Conservation (phyloP, 495 filamentous ascomycete genomes). For the Aspergillus sparsus region DNA sequence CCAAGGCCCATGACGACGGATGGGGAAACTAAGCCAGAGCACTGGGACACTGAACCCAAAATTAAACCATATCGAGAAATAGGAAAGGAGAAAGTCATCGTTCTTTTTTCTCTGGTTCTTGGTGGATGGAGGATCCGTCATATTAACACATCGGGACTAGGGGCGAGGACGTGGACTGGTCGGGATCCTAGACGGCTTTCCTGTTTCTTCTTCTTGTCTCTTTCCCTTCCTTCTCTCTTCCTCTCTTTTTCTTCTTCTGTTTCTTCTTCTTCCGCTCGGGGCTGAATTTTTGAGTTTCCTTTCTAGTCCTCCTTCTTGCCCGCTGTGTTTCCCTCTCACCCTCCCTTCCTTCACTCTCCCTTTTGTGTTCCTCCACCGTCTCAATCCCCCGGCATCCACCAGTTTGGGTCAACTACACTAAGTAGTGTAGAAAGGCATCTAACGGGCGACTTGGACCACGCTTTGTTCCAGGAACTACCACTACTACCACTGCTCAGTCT, state of each 20-base stretch:
- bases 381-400: conserved; percentile 15
- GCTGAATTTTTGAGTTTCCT: conserved; percentile 19
- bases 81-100: conserved; percentile 17
- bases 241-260: conserved; percentile 24
- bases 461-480: neutral
- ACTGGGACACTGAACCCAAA: conserved; percentile 18
- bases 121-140: conserved; percentile 47
- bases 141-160: conserved; percentile 54
- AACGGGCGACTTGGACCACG: neutral
- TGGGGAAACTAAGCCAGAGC: conserved; percentile 17
- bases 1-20: conserved; percentile 12
- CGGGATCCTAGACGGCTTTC: conserved; percentile 44
- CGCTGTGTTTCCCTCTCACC: conserved; percentile 16
- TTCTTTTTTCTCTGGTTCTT: conserved; percentile 35
- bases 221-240: conserved; percentile 26
- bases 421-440: neutral
- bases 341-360: conserved; percentile 15
- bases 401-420: conserved; percentile 8
- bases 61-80: conserved; percentile 20
- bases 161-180: conserved; percentile 41
- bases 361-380: conserved; percentile 11
- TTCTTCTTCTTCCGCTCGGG: conserved; percentile 28
- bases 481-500: conserved; percentile 1
- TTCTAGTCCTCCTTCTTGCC: conserved; percentile 16
- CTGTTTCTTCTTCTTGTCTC: conserved; percentile 28